Percentiles rank a stretch among this genome's conserved stretches.
Conservation (phyloP, 129 eudicot genomes). For the Ambrosia trifida region DNA sequence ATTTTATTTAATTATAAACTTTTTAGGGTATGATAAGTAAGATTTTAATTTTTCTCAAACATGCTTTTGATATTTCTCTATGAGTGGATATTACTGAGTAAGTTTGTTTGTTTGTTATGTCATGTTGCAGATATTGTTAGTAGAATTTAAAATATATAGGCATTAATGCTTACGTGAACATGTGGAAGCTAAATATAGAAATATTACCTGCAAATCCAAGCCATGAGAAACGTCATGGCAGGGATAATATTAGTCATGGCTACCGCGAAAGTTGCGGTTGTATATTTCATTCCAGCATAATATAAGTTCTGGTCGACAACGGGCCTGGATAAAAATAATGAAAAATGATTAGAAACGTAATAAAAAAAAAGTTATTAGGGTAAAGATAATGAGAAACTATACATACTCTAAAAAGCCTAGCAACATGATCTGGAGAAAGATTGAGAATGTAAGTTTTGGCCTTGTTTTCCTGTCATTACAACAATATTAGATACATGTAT, state of each 20-base stretch:
- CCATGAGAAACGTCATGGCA: constrained; percentile 62
- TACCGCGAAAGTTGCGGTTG: constrained; percentile 62
- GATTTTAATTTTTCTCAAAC: too few species aligned
- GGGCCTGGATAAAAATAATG: constrained; percentile 42
- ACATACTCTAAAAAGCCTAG: constrained; percentile 64
- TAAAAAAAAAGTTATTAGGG: neutral
- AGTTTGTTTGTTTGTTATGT: too few species aligned
- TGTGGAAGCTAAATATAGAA: neutral
- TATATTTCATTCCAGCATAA: constrained; percentile 63
- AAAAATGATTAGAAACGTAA: neutral
- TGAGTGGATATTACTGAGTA: too few species aligned
- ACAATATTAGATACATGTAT: constrained; percentile 20
- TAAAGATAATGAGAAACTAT: neutral
- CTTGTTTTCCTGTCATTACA: constrained; percentile 54
- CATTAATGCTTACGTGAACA: neutral
- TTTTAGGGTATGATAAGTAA: too few species aligned
- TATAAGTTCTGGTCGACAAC: constrained; percentile 71
- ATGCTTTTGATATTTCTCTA: too few species aligned
- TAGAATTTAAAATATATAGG: neutral
- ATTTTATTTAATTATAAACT: too few species aligned
- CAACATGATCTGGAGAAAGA: constrained; percentile 53
- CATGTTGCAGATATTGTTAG: too few species aligned
- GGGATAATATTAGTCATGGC: constrained; percentile 75
- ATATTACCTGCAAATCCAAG: constrained; percentile 57
- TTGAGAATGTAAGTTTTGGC: constrained; percentile 60